phyloP scores from a whole-genome alignment of 768 basidiomycete species.

The Mycena rosella region DNA sequence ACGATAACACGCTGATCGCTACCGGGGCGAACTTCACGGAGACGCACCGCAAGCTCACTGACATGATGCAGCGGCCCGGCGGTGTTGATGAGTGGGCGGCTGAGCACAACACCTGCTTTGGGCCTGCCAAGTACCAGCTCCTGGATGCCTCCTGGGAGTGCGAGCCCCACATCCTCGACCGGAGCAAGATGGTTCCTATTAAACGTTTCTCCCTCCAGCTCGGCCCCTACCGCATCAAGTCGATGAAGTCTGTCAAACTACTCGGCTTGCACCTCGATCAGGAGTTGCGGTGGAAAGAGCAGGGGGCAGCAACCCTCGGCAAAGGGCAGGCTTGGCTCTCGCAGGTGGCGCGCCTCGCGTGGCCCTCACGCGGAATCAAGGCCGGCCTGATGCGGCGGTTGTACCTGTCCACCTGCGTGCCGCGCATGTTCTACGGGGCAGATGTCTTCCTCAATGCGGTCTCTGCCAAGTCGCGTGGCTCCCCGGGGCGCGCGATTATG shows the following conservation, averaged over 20 bases:
- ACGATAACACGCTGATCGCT: slow-evolving; percentile 38
- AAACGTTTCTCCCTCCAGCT: slow-evolving; percentile 21
- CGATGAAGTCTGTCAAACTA: slow-evolving; percentile 38
- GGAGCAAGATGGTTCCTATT: neutral
- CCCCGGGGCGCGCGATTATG: neutral
- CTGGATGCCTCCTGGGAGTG: slow-evolving; percentile 11
- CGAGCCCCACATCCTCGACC: neutral
- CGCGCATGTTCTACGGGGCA: slow-evolving; percentile 40
- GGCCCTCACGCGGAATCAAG: slow-evolving; percentile 21
- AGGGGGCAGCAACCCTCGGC: slow-evolving; percentile 34
- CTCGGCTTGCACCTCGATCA: slow-evolving; percentile 50
- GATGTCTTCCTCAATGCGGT: slow-evolving; percentile 35
- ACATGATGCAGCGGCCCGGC: slow-evolving; percentile 32
- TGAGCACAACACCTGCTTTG: slow-evolving; percentile 43
- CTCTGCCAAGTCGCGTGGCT: neutral
- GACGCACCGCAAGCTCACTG: slow-evolving; percentile 30
- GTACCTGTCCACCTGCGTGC: slow-evolving; percentile 35
- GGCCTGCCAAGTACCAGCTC: slow-evolving; percentile 40
- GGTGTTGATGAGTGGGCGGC: slow-evolving; percentile 45
- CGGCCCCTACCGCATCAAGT: slow-evolving; percentile 31
- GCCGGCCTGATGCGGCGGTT: slow-evolving; percentile 22
- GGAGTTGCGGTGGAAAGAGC: slow-evolving; percentile 43
- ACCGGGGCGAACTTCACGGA: slow-evolving; percentile 25
- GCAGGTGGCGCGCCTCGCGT: slow-evolving; percentile 23
- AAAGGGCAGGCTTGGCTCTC: slow-evolving; percentile 38